Base-by-base conservation (phyloP, 495 filamentous ascomycete genomes). In the Filosporella fistucella region DNA sequence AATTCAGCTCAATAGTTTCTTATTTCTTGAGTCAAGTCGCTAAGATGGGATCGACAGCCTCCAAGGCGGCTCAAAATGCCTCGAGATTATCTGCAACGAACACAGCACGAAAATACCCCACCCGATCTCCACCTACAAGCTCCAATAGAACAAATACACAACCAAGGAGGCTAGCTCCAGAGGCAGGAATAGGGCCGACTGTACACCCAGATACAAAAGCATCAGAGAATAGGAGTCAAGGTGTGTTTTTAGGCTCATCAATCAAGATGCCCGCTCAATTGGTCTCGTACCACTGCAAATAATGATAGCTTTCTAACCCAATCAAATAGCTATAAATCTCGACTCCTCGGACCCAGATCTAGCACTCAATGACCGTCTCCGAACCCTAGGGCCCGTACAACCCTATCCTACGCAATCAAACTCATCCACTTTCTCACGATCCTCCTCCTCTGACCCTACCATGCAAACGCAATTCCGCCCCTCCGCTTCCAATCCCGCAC, bases 371-470 rank as follows among this genome's bases (percentile, higher is more conserved):
- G 47, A 47, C 1, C 54, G 54, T 9, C 75, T 86, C 46, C 76
- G 75, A 57, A 63, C 65, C 32, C 70, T 88, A 52, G 84, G 84
- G 45, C 74, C 84, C 45, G 83, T 86, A 16, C 70, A 73, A 41
- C 81, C 83, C 14, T 67, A 67, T 45, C 80, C 80, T 9, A 79
- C 75, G 24, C 60, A 72, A 54, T 81, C 82, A 8, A 65, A 70
- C 53, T 49, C 49, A 7, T 46, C 48, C 4, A 49, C 49, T 7
- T 49, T 45, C 22, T 24, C 47, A 13, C 16, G 4, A 11, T 4
- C 13, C 12, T 17, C 35, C 20, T n/a, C 13, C 13, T 3, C 26
- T 20, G 42, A 23, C 25, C 32, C 45, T 24, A n/a, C 36, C 45
- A 40, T 18, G 37, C 46, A 25, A 21, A 23, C 28, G 26, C 6